Conservation (phyloP, 371 early-diverging fungal species). For the Catenaria anguillulae region DNA sequence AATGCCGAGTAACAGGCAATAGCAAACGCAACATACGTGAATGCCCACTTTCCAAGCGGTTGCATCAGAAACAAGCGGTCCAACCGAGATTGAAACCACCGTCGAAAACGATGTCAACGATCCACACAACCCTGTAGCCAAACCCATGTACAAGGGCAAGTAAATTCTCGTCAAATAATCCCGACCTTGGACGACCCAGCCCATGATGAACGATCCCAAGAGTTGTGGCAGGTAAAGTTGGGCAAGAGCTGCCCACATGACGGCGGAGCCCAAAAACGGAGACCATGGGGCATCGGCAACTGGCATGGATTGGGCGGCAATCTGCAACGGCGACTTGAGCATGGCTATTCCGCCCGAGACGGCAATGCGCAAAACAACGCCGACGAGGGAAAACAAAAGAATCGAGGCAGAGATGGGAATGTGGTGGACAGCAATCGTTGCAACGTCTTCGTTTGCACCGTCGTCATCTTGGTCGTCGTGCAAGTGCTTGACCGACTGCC, state of each 20-base stretch:
- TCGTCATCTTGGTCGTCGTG: too few relatives aligned
- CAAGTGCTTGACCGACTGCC: too few relatives aligned
- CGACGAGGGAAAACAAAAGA: not conserved
- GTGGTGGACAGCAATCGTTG: too few relatives aligned
- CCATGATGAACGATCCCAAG: slow-evolving; percentile 56
- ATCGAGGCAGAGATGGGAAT: not conserved
- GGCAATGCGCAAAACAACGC: not conserved
- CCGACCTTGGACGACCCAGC: slow-evolving; percentile 19
- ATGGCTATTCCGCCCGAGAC: not conserved
- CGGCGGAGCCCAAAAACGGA: not conserved
- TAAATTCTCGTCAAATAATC: slow-evolving; percentile 17
- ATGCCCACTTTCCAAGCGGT: not conserved
- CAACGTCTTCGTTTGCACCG: too few relatives aligned
- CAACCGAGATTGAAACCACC: not conserved
- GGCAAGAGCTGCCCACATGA: not conserved
- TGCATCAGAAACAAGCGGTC: not conserved
- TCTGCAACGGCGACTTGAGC: too few relatives aligned
- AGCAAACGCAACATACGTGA: not conserved
- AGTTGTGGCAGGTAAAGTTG: slow-evolving; percentile 30
- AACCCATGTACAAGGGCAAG: slow-evolving; percentile 36
- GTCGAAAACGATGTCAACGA: slow-evolving; percentile 76
- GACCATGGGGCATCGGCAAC: not conserved
- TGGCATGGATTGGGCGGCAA: not conserved
- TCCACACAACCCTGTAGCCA: slow-evolving; percentile 67
- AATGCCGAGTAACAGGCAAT: not conserved